phyloP scores from a whole-genome alignment of 345 rosid genomes.

The Aquilaria sinensis region DNA sequence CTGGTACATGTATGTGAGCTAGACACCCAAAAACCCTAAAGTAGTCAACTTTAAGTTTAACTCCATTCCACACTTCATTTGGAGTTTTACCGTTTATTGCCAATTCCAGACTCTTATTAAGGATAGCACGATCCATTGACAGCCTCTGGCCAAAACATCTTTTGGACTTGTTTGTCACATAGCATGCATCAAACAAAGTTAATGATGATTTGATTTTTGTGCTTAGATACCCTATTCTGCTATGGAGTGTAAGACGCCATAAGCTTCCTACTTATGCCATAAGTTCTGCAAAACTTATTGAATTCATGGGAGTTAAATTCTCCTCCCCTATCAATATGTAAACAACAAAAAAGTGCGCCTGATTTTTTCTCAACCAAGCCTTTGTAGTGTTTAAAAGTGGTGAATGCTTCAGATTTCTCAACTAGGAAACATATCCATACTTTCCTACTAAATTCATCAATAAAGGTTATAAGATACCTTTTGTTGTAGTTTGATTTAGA shows the following conservation, averaged over 20 bases:
- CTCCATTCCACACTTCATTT: neutral
- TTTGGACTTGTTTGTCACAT: neutral
- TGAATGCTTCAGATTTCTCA: neutral
- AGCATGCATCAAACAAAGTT: neutral
- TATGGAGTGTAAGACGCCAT: neutral
- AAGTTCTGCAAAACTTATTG: neutral
- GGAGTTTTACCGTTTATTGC: constrained; percentile 5
- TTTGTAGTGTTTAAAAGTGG: neutral
- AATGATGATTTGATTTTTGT: constrained; percentile 6
- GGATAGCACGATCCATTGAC: neutral
- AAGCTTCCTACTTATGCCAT: neutral
- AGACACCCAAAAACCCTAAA: constrained; percentile 9
- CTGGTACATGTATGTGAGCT: neutral
- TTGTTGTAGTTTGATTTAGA: neutral
- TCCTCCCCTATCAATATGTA: constrained; percentile 5
- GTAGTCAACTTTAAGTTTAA: neutral
- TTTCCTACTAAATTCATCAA: neutral
- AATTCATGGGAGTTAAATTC: constrained; percentile 3
- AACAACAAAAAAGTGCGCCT: neutral
- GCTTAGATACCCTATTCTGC: neutral
- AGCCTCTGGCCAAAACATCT: constrained; percentile 7
- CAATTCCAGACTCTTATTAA: neutral
- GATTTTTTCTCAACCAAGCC: constrained; percentile 4
- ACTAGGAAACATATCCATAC: neutral
- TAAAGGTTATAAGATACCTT: neutral